Conservation (phyloP, 768 basidiomycete species). For the Artomyces pyxidatus region DNA sequence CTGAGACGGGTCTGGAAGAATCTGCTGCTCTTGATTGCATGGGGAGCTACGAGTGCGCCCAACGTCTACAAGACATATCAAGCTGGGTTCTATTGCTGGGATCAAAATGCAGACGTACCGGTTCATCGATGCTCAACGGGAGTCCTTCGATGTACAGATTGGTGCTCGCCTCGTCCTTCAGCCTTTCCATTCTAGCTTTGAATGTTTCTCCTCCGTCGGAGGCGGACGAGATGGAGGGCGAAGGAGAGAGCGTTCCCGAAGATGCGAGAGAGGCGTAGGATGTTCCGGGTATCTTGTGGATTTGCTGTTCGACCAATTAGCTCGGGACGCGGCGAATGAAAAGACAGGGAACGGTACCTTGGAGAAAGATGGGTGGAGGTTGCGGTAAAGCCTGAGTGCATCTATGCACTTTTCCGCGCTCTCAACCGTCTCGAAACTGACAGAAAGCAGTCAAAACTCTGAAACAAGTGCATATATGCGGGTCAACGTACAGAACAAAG, state of each 20-base stretch:
- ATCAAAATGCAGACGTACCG: conserved; percentile 30
- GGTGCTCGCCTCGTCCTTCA: conserved; percentile 58
- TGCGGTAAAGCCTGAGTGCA: conserved; percentile 58
- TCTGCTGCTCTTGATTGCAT: conserved; percentile 65
- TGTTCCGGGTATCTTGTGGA: conserved; percentile 82
- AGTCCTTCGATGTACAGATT: conserved; percentile 82
- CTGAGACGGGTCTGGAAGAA: conserved; percentile 77
- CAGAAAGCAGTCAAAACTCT: neutral
- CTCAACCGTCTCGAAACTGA: conserved; percentile 61
- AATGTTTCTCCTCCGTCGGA: conserved; percentile 33
- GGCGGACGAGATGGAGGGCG: conserved; percentile 3
- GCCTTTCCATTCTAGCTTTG: conserved; percentile 73
- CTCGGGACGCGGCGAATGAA: neutral
- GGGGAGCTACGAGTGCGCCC: conserved; percentile 55
- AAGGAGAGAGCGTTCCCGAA: conserved; percentile 6
- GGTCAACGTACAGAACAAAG: conserved; percentile 57
- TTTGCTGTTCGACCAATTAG: conserved; percentile 30
- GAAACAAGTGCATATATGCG: no score
- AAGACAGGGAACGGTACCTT: conserved; percentile 40
- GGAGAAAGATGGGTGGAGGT: conserved; percentile 81
- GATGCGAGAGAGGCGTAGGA: conserved; percentile 35
- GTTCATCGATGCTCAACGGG: conserved; percentile 62
- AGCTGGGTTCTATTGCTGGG: neutral
- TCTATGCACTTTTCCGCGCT: conserved; percentile 71
- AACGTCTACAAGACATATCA: conserved; percentile 39